Evolutionary conservation across 495 filamentous ascomycete species (phyloP).

Genomic region (Aspergillus incahuasiensis): DNA sequence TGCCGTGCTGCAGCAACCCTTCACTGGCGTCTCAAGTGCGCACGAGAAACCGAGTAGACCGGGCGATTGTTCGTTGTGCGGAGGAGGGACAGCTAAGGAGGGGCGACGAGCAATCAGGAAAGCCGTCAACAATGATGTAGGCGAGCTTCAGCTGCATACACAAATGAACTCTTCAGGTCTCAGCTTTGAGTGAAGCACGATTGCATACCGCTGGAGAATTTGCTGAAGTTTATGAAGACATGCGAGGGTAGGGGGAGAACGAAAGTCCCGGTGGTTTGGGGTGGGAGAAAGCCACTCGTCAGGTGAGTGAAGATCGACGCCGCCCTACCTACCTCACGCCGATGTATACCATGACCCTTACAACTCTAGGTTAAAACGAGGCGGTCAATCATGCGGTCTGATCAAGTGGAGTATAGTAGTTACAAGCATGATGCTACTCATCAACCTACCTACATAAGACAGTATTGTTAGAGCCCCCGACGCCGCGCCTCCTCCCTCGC

Average conservation of each 20-base stretch:
- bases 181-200: not conserved
- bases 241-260: not conserved
- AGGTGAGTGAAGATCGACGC: not conserved
- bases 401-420: not conserved
- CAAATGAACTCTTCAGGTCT: not conserved
- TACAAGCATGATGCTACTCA: no score
- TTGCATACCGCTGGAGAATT: not conserved
- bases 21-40: not conserved
- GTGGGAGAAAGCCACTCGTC: not conserved
- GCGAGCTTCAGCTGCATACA: slow-evolving; percentile 2
- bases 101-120: slow-evolving; percentile 4
- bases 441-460: no score
- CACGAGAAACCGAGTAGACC: not conserved
- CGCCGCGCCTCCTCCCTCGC: slow-evolving; percentile 21
- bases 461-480: slow-evolving; percentile 11
- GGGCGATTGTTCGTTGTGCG: slow-evolving; percentile 9
- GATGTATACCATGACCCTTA: not conserved
- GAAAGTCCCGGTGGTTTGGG: not conserved
- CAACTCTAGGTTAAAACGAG: not conserved
- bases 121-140: slow-evolving; percentile 12
- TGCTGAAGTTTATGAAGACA: not conserved
- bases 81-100: slow-evolving; percentile 10
- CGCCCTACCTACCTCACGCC: not conserved
- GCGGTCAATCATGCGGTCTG: not conserved
- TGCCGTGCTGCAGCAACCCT: not conserved